Evolutionary conservation across 768 basidiomycete genomes (phyloP).

Genomic region (Xerocomellus amylosporus): DNA sequence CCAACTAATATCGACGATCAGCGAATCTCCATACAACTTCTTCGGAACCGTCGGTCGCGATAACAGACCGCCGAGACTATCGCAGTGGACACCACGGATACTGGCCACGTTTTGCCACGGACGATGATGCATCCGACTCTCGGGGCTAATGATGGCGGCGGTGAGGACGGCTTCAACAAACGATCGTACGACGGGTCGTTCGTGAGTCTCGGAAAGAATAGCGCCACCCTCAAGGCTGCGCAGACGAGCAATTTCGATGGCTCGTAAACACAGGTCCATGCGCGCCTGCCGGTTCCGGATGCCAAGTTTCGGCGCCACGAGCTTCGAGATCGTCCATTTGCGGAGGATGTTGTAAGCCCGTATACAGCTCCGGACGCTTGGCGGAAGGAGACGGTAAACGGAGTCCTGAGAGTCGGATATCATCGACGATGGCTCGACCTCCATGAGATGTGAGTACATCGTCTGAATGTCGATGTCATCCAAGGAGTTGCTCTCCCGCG

Average conservation of each 20-base stretch:
- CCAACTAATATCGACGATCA: slow-evolving; percentile 81
- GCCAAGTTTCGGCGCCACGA: slow-evolving; percentile 64
- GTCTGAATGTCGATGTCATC: slow-evolving; percentile 78
- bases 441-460: slow-evolving; percentile 69
- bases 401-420: slow-evolving; percentile 71
- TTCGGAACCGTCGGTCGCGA: slow-evolving; percentile 47
- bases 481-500: slow-evolving; percentile 49
- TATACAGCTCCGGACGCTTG: slow-evolving; percentile 71
- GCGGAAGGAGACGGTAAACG: slow-evolving; percentile 71
- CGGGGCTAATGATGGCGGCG: slow-evolving; percentile 74
- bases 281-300: slow-evolving; percentile 62
- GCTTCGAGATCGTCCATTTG: slow-evolving; percentile 73
- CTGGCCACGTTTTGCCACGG: slow-evolving; percentile 74
- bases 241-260: slow-evolving; percentile 70
- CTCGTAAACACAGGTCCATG: slow-evolving; percentile 69
- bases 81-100: slow-evolving; percentile 58
- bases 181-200: slow-evolving; percentile 67
- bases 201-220: slow-evolving; percentile 38
- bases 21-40: slow-evolving; percentile 44
- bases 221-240: slow-evolving; percentile 47
- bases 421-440: slow-evolving; percentile 68
- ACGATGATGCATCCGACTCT: slow-evolving; percentile 74
- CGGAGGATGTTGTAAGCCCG: slow-evolving; percentile 73
- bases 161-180: slow-evolving; percentile 77
- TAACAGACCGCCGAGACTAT: slow-evolving; percentile 58